Evolutionary conservation across 2,329 filamentous ascomycete species (phyloP), one percentile per base, ranked within the genome.

Genomic region (Aureobasidium sp.): DNA sequence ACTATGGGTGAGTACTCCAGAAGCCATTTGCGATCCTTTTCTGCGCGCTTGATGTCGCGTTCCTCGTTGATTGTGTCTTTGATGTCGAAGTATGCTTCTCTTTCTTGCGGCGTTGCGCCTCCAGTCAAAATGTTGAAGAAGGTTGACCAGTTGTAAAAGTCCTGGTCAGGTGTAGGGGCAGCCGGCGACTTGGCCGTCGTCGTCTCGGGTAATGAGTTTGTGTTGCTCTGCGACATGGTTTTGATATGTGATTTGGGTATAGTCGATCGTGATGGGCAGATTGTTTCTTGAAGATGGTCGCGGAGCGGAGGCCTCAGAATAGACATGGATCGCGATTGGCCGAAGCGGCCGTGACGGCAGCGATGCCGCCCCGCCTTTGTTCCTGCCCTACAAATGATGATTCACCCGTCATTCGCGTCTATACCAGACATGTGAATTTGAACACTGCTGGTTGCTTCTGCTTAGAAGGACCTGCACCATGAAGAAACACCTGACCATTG

Each of bases 1-100:
- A 99, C 87, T 62, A 90, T 85, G 32, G 94, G 94, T 62, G 88
- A 93, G 80, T 92, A 89, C 71, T 85, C 78, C 69, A 97, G 85
- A 39, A 95, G 84, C 80, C 89, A 97, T 75, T 94, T 88, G 63
- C 90, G 87, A 75, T 90, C 84, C 47, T 86, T 78, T 71, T 97
- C 90, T 80, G 91, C 96, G 61, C 85, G 85, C 71, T 82, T 82
- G 81, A 89, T 92, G 81, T 97, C 92, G 34, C 81, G 78, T 65
- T 83, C 84, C 77, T 94, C 91, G 76, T 92, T 87, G 63, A 85
- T 81, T 61, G 82, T 79, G 78, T 95, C 92, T 66, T 86, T 85
- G 73, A 85, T 86, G 71, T 87, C 82, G 72, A 91, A 89, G 81
- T 91, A 97, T 77, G 89, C 84, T 71, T 88, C 84, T 66, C 82